These are phyloP conservation scores for Geotrichum citri-aurantii DNA, from an alignment of 1,139 yeast genomes.

Conservation along the genomic window DNA sequence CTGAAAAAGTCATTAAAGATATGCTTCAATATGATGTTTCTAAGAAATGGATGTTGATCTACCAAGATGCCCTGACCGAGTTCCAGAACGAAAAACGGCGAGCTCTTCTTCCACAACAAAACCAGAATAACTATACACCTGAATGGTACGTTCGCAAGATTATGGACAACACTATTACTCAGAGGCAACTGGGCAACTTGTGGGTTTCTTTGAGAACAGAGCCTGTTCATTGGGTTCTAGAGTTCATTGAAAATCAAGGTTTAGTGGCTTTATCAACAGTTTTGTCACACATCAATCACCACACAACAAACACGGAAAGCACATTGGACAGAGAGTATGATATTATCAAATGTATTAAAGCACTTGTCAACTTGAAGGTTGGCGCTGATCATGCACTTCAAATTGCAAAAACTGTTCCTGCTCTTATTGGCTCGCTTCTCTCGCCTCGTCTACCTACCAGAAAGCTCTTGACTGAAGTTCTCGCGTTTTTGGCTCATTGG, in stretches of 20 bases:
- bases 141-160: slow-evolving; percentile 72
- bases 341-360: slow-evolving; percentile 57
- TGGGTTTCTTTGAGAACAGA: slow-evolving; percentile 93
- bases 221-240: slow-evolving; percentile 84
- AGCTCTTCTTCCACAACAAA: slow-evolving; percentile 25
- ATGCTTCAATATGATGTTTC: slow-evolving; percentile 69
- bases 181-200: slow-evolving; percentile 69
- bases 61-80: slow-evolving; percentile 80
- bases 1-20: slow-evolving; percentile 70
- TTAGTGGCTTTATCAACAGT: slow-evolving; percentile 73
- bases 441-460: slow-evolving; percentile 68
- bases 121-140: slow-evolving; percentile 49
- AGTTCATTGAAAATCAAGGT: slow-evolving; percentile 79
- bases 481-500: slow-evolving; percentile 51
- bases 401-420: slow-evolving; percentile 48
- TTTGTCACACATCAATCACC: slow-evolving; percentile 41
- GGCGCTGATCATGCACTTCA: slow-evolving; percentile 55
- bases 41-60: slow-evolving; percentile 87
- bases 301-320: slow-evolving; percentile 35
- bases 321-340: slow-evolving; percentile 54
- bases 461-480: slow-evolving; percentile 73
- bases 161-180: slow-evolving; percentile 61
- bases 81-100: slow-evolving; percentile 52
- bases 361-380: slow-evolving; percentile 49
- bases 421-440: slow-evolving; percentile 53